These are phyloP conservation scores for Colletotrichum acutatum DNA, from an alignment of 2,329 filamentous ascomycete species.

Conservation along the genomic window DNA sequence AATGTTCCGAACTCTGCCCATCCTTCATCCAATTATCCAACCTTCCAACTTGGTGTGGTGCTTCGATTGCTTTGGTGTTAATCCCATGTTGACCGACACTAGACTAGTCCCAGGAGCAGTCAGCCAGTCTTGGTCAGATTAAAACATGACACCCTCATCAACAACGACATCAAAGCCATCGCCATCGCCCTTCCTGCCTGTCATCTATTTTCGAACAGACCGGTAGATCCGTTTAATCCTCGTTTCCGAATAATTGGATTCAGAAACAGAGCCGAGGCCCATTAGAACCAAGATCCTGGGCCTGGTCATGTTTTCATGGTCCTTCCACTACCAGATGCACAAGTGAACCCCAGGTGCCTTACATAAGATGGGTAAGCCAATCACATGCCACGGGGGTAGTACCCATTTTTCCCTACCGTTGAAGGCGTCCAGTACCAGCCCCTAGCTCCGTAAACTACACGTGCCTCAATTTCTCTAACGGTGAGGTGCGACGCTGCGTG, in stretches of 20 bases:
- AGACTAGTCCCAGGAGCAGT: not conserved
- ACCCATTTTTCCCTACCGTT: conserved; percentile 1
- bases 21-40: not conserved
- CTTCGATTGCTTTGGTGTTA: not conserved
- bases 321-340: not conserved
- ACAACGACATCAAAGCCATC: not conserved
- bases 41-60: not conserved
- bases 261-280: not conserved
- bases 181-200: not conserved
- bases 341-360: conserved; percentile 10
- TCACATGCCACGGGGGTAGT: not conserved
- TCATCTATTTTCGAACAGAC: not conserved
- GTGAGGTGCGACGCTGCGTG: not conserved
- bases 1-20: not conserved
- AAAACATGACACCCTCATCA: not conserved
- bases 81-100: not conserved
- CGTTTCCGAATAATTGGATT: conserved; percentile 10
- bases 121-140: not conserved
- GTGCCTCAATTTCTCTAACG: conserved; percentile 1
- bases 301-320: not conserved
- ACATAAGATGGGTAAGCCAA: not conserved
- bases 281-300: conserved; percentile 5
- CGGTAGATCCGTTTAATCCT: not conserved
- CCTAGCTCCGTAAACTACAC: conserved; percentile 1
- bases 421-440: not conserved